These are phyloP conservation scores for Ganoderma sp. DNA, from an alignment of 1,284 basidiomycete genomes.

Conservation along the genomic window DNA sequence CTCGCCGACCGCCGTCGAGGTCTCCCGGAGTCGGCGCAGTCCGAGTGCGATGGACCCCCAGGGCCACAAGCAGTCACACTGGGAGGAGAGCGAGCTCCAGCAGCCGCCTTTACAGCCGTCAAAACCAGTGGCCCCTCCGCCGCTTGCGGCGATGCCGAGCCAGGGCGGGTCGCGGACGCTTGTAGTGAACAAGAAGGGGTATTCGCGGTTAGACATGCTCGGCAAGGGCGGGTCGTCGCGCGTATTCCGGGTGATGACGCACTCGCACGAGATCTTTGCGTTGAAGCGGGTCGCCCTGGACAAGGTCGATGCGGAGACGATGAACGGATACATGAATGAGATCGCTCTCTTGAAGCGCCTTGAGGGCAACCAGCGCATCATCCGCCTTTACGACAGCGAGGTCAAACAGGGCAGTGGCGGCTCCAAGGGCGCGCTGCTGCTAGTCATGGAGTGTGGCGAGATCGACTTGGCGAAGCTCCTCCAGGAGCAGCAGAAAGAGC, in stretches of 20 bases:
- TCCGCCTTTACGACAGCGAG: conserved; percentile 88
- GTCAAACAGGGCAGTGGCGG: conserved; percentile 66
- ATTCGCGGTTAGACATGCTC: conserved; percentile 84
- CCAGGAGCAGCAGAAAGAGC: conserved; percentile 80
- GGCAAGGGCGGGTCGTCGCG: conserved; percentile 94
- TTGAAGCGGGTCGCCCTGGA: conserved; percentile 90
- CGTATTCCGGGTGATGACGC: conserved; percentile 87
- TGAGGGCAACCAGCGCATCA: conserved; percentile 88
- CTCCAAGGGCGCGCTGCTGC: conserved; percentile 70
- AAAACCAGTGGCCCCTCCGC: not conserved
- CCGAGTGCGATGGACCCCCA: conserved; percentile 68
- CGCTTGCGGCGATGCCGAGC: not conserved
- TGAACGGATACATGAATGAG: conserved; percentile 94
- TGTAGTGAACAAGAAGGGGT: conserved; percentile 75
- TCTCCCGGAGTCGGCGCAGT: conserved; percentile 55
- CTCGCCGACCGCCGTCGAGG: conserved; percentile 50
- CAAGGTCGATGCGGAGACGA: conserved; percentile 84
- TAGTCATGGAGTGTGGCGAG: conserved; percentile 96
- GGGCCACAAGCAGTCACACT: conserved; percentile 33
- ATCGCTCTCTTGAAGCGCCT: conserved; percentile 87
- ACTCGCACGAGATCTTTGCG: conserved; percentile 80
- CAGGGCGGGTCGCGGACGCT: conserved; percentile 5
- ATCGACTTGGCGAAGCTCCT: conserved; percentile 85
- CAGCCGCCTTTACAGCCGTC: conserved; percentile 19
- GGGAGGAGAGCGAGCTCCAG: conserved; percentile 22